These are phyloP conservation scores for Clathrus columnatus DNA, from an alignment of 768 basidiomycete species.

Conservation along the genomic window DNA sequence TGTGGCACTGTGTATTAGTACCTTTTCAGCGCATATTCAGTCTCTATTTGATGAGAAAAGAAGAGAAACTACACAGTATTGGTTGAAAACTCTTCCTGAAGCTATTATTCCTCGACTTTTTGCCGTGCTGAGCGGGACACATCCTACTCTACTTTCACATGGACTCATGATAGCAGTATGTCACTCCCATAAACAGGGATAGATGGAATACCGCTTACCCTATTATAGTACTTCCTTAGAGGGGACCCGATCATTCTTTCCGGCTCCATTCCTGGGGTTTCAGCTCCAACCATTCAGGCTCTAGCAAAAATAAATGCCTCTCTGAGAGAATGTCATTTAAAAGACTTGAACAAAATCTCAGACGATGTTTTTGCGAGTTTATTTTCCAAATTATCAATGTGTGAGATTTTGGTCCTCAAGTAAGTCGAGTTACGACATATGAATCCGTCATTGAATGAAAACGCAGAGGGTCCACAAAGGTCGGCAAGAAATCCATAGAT, in stretches of 20 bases:
- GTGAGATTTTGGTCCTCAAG: conserved; percentile 48
- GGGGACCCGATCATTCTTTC: conserved; percentile 42
- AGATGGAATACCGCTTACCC: background rate
- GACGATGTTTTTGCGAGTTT: conserved; percentile 45
- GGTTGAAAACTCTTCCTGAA: conserved; percentile 45
- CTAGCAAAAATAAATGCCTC: conserved; percentile 29
- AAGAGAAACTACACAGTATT: conserved; percentile 26
- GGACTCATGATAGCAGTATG: conserved; percentile 49
- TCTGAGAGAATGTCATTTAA: conserved; percentile 42
- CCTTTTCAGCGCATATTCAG: conserved; percentile 40
- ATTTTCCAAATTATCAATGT: conserved; percentile 33
- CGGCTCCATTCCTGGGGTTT: conserved; percentile 44
- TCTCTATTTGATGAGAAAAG: conserved; percentile 31
- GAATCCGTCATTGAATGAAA: conserved; percentile 3
- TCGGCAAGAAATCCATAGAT: conserved; percentile 38
- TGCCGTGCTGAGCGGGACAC: conserved; percentile 37
- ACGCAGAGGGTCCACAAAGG: conserved; percentile 51
- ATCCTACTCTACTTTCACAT: conserved; percentile 44
- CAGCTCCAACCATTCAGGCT: conserved; percentile 38
- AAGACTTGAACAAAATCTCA: conserved; percentile 41
- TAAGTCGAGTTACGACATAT: conserved; percentile 21
- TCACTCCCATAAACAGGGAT: background rate
- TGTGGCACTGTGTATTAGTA: conserved; percentile 40
- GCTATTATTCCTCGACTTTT: conserved; percentile 41
- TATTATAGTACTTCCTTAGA: conserved; percentile 46